Percentiles rank a stretch among this genome's conserved stretches.
These are phyloP conservation scores for Candida mesenterica DNA, from an alignment of 1,139 yeast species.

Conservation along the genomic window DNA sequence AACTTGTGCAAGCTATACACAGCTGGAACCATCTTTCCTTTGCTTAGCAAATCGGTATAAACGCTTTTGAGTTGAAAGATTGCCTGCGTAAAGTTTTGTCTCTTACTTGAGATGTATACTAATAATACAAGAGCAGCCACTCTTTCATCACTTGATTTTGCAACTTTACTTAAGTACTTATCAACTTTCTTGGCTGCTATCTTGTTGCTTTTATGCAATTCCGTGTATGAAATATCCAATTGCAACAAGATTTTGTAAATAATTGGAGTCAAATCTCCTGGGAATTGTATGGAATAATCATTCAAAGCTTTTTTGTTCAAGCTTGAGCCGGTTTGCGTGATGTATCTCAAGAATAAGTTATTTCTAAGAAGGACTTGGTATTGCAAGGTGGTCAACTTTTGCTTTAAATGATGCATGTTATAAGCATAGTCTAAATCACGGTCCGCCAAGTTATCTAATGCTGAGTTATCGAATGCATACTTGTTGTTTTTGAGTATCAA, in stretches of 20 bases:
- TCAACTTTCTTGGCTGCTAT: conserved; percentile 20
- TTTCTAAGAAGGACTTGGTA: conserved; percentile 41
- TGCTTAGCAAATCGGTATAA: neutral
- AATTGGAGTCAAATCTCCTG: conserved; percentile 35
- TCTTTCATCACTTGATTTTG: conserved; percentile 3
- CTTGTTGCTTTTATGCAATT: conserved; percentile 19
- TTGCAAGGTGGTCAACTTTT: conserved; percentile 47
- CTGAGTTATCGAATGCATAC: conserved; percentile 20
- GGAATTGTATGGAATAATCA: conserved; percentile 22
- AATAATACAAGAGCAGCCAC: conserved; percentile 9
- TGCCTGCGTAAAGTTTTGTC: conserved; percentile 8
- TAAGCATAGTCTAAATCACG: conserved; percentile 46
- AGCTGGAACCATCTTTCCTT: conserved; percentile 6
- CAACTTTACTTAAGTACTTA: conserved; percentile 17
- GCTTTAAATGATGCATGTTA: conserved; percentile 31
- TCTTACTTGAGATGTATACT: conserved; percentile 7
- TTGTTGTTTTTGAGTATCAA: conserved; percentile 36
- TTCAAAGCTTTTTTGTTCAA: conserved; percentile 17
- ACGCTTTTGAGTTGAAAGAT: conserved; percentile 6
- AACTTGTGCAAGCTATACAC: conserved; percentile 25
- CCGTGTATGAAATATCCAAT: conserved; percentile 28
- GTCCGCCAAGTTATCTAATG: conserved; percentile 35
- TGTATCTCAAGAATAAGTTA: conserved; percentile 40
- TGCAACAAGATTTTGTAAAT: conserved; percentile 30
- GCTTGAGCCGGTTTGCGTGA: conserved; percentile 35